Evolutionary conservation across 345 rosid genomes (phyloP).

Genomic region (Eucalyptus erythrocorys): DNA sequence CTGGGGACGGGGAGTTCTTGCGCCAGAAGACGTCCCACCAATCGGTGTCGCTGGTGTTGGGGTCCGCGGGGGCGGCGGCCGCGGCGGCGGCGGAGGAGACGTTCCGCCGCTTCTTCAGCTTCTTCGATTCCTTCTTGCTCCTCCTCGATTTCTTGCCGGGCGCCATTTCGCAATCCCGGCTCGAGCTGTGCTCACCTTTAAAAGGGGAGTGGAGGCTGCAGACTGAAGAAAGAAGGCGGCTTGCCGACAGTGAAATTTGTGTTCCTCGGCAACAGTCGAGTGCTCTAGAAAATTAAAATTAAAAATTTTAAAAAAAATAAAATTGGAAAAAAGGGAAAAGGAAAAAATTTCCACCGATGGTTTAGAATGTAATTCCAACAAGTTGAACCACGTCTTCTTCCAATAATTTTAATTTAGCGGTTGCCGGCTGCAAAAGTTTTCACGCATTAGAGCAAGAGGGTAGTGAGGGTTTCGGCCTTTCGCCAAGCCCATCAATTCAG

Average conservation of each 20-base stretch:
- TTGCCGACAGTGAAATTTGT: neutral
- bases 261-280: neutral
- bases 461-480: neutral
- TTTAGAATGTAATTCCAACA: neutral
- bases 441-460: no score
- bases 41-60: slow-evolving; percentile 62
- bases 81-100: slow-evolving; percentile 1
- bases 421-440: neutral
- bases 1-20: slow-evolving; percentile 40
- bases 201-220: neutral
- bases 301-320: no score
- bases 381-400: neutral
- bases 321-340: neutral
- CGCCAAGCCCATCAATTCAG: neutral
- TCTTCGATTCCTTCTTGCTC: slow-evolving; percentile 46
- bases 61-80: slow-evolving; percentile 54
- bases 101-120: slow-evolving; percentile 46
- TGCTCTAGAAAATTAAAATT: neutral
- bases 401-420: neutral
- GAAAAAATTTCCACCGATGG: neutral
- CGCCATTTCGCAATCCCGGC: slow-evolving; percentile 14
- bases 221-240: neutral
- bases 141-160: slow-evolving; percentile 48
- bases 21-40: slow-evolving; percentile 92
- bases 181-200: neutral